Evolutionary conservation across 78 protist genomes (phyloP).

Genomic region (Planoprotostelium fungivorum): DNA sequence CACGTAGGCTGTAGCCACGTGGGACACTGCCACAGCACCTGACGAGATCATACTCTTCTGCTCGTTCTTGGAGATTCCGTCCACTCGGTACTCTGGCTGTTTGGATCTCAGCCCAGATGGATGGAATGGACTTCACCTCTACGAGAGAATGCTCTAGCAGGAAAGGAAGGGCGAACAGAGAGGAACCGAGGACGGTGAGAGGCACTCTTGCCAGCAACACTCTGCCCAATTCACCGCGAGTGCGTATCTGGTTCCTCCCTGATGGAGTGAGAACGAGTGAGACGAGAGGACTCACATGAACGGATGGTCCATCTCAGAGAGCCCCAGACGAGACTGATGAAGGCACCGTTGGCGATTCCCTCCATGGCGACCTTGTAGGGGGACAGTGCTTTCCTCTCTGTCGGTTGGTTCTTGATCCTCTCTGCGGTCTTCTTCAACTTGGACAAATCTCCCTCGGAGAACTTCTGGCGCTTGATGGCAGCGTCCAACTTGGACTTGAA

Average conservation of each 20-base stretch:
- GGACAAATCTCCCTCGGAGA: not conserved
- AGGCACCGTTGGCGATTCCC: not conserved
- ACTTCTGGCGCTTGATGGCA: not conserved
- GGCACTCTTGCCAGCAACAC: not conserved
- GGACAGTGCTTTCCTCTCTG: too few species aligned
- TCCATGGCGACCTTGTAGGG: not conserved
- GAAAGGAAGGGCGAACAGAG: not conserved
- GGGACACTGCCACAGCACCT: not conserved
- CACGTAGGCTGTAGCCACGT: not conserved
- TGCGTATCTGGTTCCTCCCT: not conserved
- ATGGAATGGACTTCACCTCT: not conserved
- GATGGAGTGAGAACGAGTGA: not conserved
- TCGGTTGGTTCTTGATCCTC: not conserved
- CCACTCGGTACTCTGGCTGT: not conserved
- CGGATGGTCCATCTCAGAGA: not conserved
- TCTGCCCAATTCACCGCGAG: not conserved
- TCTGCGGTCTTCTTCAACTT: not conserved
- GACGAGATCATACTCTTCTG: not conserved
- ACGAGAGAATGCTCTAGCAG: not conserved
- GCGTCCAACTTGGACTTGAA: not conserved
- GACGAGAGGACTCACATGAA: not conserved
- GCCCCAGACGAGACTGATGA: not conserved
- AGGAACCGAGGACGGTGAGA: not conserved
- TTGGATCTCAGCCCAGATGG: not conserved
- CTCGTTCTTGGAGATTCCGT: not conserved